These are phyloP conservation scores for Termitomyces eurrhizus DNA, from an alignment of 768 basidiomycete species.

Conservation along the genomic window DNA sequence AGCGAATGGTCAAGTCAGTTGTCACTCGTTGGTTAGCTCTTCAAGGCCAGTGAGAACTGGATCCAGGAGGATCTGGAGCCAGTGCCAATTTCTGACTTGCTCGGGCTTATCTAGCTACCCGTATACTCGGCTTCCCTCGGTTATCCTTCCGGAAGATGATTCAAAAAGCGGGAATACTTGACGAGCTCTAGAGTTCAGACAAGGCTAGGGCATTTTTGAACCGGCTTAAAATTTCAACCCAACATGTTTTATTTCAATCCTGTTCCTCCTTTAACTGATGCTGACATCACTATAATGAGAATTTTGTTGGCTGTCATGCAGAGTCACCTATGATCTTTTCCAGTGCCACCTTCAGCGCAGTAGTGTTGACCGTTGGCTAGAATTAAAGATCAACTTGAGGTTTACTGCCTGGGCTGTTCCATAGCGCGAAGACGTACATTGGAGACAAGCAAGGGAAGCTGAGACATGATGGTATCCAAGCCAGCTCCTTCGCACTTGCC, in stretches of 20 bases:
- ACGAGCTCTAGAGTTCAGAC: too few relatives aligned
- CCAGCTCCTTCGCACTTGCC: constrained; percentile 10
- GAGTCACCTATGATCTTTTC: neutral
- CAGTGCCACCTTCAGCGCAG: constrained; percentile 1
- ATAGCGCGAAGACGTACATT: constrained; percentile 2
- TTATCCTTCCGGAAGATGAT: too few relatives aligned
- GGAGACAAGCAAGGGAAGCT: neutral
- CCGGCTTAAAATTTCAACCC: too few relatives aligned
- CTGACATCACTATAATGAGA: neutral
- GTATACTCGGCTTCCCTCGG: too few relatives aligned
- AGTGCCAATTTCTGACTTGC: too few relatives aligned
- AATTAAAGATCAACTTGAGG: neutral
- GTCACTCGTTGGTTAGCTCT: too few relatives aligned
- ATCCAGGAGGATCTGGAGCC: too few relatives aligned
- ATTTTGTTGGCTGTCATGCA: neutral
- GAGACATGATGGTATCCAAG: constrained; percentile 8
- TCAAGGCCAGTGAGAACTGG: too few relatives aligned
- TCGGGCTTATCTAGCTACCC: too few relatives aligned
- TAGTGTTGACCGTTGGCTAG: constrained; percentile 3
- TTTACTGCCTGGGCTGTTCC: neutral
- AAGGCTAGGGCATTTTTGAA: too few relatives aligned
- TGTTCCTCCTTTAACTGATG: neutral
- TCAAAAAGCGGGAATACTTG: too few relatives aligned
- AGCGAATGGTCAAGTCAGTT: too few relatives aligned
- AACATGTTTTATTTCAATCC: neutral